These are phyloP conservation scores for Suillus plorans DNA, from an alignment of 768 basidiomycete genomes.

Conservation along the genomic window DNA sequence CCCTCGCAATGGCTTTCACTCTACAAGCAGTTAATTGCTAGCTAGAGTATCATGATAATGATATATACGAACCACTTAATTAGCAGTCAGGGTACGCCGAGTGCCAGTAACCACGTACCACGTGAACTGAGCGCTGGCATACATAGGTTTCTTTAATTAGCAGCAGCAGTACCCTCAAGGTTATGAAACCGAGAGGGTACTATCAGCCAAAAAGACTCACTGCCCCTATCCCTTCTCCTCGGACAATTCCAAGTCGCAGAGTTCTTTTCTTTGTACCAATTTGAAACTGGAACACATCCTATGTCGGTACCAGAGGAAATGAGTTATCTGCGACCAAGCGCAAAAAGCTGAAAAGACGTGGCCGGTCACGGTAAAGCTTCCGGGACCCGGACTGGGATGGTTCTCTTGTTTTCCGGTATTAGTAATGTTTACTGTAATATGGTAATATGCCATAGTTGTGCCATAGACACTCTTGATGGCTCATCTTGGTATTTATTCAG, in stretches of 20 bases:
- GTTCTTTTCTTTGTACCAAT: neutral
- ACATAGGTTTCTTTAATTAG: neutral
- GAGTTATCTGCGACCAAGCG: slow-evolving; percentile 1
- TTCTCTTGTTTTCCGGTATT: slow-evolving; percentile 17
- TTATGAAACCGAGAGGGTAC: slow-evolving; percentile 1
- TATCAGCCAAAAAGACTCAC: neutral
- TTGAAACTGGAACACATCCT: neutral
- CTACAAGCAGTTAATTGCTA: neutral
- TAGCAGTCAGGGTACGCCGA: no score
- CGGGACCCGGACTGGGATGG: neutral
- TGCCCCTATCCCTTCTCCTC: neutral
- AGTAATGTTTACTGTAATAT: slow-evolving; percentile 28
- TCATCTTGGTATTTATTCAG: neutral
- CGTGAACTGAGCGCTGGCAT: neutral
- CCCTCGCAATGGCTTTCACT: neutral
- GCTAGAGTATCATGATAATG: no score
- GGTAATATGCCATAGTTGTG: no score
- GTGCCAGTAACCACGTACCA: no score
- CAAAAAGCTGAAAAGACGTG: neutral
- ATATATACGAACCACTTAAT: no score
- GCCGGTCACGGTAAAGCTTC: neutral
- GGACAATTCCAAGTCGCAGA: neutral
- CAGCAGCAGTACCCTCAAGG: neutral
- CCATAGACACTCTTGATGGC: neutral
- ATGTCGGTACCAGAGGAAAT: neutral